Percentiles rank a stretch among this genome's conserved stretches.
phyloP scores from a whole-genome alignment of 2,329 filamentous ascomycete species.

The Calonectria crousiana region DNA sequence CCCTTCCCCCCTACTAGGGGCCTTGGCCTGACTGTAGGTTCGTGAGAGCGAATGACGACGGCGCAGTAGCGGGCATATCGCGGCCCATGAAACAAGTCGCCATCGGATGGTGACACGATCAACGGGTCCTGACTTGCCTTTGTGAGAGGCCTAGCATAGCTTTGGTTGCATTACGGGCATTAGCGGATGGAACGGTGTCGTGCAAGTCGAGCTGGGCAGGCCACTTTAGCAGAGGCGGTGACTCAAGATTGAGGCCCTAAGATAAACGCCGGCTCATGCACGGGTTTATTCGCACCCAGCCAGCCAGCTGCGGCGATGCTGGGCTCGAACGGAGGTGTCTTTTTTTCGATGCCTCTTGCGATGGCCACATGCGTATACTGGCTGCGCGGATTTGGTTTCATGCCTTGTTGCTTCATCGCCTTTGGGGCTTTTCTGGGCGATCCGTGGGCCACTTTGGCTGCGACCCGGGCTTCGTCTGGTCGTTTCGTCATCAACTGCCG shows the following conservation, averaged over 20 bases:
- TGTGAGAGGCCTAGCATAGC: not conserved
- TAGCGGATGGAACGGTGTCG: constrained; percentile 8
- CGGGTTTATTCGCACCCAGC: constrained; percentile 7
- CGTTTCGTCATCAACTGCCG: constrained; percentile 20
- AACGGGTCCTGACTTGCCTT: constrained; percentile 10
- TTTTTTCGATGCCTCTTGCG: not conserved
- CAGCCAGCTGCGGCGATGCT: constrained; percentile 14
- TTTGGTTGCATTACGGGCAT: constrained; percentile 7
- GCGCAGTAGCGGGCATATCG: not conserved
- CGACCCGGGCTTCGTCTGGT: constrained; percentile 10
- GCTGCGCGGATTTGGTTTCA: not conserved
- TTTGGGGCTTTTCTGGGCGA: not conserved
- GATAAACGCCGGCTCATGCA: not conserved
- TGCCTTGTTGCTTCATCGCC: not conserved
- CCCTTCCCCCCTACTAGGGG: not conserved
- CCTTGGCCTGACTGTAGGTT: not conserved
- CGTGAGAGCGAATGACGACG: constrained; percentile 6
- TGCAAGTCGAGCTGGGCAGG: not conserved
- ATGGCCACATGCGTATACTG: constrained; percentile 3
- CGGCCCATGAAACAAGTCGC: constrained; percentile 18
- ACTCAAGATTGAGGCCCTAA: constrained; percentile 8
- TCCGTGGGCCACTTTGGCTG: constrained; percentile 7
- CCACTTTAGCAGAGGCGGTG: constrained; percentile 5
- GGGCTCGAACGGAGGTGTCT: not conserved
- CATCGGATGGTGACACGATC: constrained; percentile 9